Evolutionary conservation across 331 rosid species (phyloP).

Genomic region (Cucumis variabilis): DNA sequence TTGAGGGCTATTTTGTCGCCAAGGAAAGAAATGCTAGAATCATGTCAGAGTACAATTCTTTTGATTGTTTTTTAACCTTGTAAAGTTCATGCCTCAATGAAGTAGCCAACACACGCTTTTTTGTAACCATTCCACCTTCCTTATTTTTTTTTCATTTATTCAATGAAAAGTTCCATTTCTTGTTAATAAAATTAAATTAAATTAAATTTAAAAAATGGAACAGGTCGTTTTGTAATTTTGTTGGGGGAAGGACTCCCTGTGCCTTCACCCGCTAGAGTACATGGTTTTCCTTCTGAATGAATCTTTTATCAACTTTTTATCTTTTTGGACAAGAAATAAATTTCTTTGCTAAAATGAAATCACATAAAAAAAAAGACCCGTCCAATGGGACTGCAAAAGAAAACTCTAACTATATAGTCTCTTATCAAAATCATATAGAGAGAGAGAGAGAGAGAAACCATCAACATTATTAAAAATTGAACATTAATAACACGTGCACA

Average conservation of each 20-base stretch:
- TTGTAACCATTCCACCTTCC: not conserved
- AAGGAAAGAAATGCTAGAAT: too few relatives aligned
- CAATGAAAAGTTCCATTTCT: not conserved
- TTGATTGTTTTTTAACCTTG: not conserved
- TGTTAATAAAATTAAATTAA: too few relatives aligned
- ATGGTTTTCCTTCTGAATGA: not conserved
- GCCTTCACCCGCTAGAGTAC: not conserved
- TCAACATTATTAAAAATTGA: not conserved
- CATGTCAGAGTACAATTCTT: not conserved
- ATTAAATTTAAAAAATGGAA: too few relatives aligned
- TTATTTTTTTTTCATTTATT: too few relatives aligned
- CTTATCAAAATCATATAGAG: not conserved
- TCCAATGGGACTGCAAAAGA: not conserved
- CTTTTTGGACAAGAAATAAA: too few relatives aligned
- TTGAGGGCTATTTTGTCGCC: too few relatives aligned
- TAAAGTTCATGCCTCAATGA: not conserved
- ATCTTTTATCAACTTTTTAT: too few relatives aligned
- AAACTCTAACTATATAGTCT: not conserved
- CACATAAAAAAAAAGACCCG: not conserved
- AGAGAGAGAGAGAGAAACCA: not conserved
- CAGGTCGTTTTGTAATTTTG: not conserved
- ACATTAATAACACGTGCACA: not conserved
- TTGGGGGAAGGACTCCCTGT: not conserved
- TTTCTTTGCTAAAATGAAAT: not conserved
- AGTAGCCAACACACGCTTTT: not conserved